These are phyloP conservation scores for Tanacetum coccineum DNA, from an alignment of 129 eudicot genomes.

Conservation along the genomic window DNA sequence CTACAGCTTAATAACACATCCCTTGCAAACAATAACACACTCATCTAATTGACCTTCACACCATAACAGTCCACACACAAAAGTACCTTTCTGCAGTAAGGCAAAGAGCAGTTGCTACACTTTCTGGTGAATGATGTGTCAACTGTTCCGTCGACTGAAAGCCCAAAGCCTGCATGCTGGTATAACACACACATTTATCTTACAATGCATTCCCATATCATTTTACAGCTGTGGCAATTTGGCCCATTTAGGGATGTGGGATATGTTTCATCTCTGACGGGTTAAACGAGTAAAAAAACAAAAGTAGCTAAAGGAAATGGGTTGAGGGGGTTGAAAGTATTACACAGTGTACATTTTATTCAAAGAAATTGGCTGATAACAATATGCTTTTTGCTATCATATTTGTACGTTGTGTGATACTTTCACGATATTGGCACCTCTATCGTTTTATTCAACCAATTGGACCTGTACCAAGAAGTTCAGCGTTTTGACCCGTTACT, in stretches of 20 bases:
- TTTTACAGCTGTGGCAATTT: neutral
- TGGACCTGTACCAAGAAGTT: too few relatives aligned
- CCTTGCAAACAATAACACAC: conserved; percentile 2
- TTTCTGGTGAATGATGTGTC: conserved; percentile 51
- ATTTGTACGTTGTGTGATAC: too few relatives aligned
- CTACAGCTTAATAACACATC: neutral
- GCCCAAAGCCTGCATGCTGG: conserved; percentile 89
- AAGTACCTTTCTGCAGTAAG: conserved; percentile 66
- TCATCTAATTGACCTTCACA: conserved; percentile 6
- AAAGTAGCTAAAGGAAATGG: too few relatives aligned
- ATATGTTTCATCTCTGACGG: neutral
- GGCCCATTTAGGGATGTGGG: neutral
- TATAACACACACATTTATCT: conserved; percentile 1
- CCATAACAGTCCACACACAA: neutral
- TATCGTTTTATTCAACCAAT: neutral
- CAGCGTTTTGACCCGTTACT: neutral
- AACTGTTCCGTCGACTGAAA: conserved; percentile 77
- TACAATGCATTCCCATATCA: neutral
- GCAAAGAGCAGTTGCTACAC: conserved; percentile 74
- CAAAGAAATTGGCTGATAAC: too few relatives aligned
- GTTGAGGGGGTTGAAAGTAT: too few relatives aligned
- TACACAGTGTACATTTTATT: too few relatives aligned
- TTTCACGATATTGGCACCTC: neutral
- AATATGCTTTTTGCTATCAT: too few relatives aligned
- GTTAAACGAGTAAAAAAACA: too few relatives aligned